phyloP scores from a whole-genome alignment of 306 rosid genomes.

The Leucaena leucocephala region DNA sequence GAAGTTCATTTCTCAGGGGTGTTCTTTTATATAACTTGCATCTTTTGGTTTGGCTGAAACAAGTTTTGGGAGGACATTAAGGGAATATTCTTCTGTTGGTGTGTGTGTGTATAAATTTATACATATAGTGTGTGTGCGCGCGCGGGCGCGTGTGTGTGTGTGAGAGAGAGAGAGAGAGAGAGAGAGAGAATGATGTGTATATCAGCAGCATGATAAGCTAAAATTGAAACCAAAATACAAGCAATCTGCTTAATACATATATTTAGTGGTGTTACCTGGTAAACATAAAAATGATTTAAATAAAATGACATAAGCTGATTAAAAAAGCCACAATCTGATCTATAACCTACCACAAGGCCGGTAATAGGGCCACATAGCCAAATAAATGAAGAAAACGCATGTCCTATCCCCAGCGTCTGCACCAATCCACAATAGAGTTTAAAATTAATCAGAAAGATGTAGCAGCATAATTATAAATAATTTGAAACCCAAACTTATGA shows the following conservation, averaged over 20 bases:
- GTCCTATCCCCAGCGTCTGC: conserved; percentile 98
- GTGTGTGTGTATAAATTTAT: too few relatives aligned
- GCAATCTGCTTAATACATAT: conserved; percentile 8
- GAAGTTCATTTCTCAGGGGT: background rate
- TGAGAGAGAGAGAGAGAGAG: background rate
- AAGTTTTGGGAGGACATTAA: background rate
- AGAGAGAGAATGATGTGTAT: background rate
- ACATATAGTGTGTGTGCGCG: background rate
- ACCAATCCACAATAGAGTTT: conserved; percentile 38
- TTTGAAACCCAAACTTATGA: background rate
- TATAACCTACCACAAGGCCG: conserved; percentile 91
- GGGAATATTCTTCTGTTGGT: background rate
- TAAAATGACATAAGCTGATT: conserved; percentile 6
- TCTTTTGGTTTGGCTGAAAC: background rate
- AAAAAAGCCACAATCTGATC: conserved; percentile 14
- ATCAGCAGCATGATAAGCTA: background rate
- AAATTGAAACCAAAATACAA: conserved; percentile 9
- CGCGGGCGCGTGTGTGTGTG: background rate
- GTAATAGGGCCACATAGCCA: conserved; percentile 99
- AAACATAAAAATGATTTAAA: conserved; percentile 4
- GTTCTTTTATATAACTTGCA: background rate
- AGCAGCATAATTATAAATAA: conserved; percentile 3
- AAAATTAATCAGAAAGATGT: conserved; percentile 31
- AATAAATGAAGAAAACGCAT: conserved; percentile 96
- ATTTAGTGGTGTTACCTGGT: background rate